Conservation (phyloP, 2,329 filamentous ascomycete genomes). For the Microsporum ferrugineum region DNA sequence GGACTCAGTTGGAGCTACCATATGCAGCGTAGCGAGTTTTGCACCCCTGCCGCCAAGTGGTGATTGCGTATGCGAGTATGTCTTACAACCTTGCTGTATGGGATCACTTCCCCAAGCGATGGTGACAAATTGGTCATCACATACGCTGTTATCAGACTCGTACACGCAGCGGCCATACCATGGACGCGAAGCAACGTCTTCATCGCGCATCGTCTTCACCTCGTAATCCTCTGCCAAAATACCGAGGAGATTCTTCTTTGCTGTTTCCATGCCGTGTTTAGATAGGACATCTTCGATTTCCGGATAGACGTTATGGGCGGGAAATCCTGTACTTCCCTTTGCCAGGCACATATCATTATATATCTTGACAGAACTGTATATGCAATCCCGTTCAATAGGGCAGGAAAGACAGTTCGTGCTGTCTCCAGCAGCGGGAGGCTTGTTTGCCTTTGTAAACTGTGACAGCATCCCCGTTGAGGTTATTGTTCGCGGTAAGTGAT, state of each 20-base stretch:
- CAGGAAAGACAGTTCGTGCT: conserved; percentile 86
- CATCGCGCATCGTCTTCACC: conserved; percentile 42
- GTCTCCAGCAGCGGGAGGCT: conserved; percentile 59
- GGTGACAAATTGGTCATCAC: conserved; percentile 83
- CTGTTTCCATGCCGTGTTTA: conserved; percentile 37
- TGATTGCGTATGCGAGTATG: conserved; percentile 15
- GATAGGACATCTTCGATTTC: conserved; percentile 70
- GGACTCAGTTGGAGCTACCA: conserved; percentile 80
- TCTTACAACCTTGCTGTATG: conserved; percentile 14
- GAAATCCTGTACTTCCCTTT: conserved; percentile 62
- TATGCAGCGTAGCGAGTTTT: conserved; percentile 84
- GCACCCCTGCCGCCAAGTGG: conserved; percentile 41
- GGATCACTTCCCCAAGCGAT: conserved; percentile 73
- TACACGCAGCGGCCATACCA: conserved; percentile 95
- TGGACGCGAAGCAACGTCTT: conserved; percentile 39
- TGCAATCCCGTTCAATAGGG: conserved; percentile 60
- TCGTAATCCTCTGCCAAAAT: conserved; percentile 46
- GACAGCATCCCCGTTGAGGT: conserved; percentile 65
- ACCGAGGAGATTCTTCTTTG: conserved; percentile 40
- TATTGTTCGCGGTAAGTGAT: conserved; percentile 66
- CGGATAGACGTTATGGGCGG: conserved; percentile 75
- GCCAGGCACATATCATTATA: conserved; percentile 61
- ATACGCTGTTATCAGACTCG: conserved; percentile 85
- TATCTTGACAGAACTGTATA: conserved; percentile 74
- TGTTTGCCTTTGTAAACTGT: conserved; percentile 63